Evolutionary conservation across 495 filamentous ascomycete species (phyloP).

Genomic region (Neurospora terricola): DNA sequence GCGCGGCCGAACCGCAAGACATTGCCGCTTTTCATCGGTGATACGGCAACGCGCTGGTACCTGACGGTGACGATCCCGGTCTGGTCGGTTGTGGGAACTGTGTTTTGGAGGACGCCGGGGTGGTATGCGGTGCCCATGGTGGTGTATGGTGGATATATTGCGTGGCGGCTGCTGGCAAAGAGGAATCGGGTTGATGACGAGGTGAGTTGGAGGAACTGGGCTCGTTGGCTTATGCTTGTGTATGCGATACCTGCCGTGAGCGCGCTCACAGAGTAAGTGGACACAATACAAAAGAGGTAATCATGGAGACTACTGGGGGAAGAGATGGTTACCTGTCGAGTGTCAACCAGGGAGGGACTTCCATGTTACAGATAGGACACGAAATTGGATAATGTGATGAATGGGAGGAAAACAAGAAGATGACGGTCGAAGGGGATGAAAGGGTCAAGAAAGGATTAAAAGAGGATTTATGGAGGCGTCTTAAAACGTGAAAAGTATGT

Average conservation of each 20-base stretch:
- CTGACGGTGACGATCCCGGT: no score
- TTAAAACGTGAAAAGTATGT: no score
- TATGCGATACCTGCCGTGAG: background rate
- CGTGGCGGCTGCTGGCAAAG: background rate
- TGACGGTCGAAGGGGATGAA: background rate
- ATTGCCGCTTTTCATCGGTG: no score
- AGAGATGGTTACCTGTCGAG: background rate
- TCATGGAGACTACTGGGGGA: background rate
- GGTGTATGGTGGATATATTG: background rate
- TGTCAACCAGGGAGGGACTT: background rate
- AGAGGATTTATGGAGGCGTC: no score
- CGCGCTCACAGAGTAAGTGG: background rate
- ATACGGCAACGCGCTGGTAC: no score
- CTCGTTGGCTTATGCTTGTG: background rate
- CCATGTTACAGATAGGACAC: background rate
- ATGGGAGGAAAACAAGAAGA: background rate
- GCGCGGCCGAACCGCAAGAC: no score
- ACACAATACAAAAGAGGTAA: background rate
- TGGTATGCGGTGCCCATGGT: background rate
- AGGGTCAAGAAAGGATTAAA: no score
- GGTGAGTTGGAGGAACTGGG: background rate
- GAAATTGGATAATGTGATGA: background rate
- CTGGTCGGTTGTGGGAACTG: no score
- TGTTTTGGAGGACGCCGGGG: no score
- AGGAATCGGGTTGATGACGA: background rate